Conservation (phyloP, 2,329 filamentous ascomycete genomes). For the Leptographium lundbergii region DNA sequence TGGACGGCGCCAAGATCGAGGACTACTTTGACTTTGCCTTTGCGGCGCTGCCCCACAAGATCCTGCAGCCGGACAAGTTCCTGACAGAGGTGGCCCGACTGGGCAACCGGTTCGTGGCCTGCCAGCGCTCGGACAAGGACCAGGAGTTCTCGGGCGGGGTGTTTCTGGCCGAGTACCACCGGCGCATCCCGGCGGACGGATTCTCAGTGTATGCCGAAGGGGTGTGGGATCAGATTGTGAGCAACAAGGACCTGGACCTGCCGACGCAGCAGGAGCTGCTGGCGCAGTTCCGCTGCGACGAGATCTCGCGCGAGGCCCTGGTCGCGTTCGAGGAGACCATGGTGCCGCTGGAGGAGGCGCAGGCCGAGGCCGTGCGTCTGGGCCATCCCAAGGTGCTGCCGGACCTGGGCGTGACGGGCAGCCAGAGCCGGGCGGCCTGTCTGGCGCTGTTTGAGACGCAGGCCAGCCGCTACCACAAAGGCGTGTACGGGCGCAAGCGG, state of each 20-base stretch:
- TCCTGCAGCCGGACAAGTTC: conserved; percentile 88
- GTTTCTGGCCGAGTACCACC: conserved; percentile 88
- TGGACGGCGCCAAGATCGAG: conserved; percentile 81
- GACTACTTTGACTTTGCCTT: conserved; percentile 99
- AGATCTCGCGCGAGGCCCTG: conserved; percentile 84
- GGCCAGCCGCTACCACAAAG: conserved; percentile 92
- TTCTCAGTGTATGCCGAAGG: conserved; percentile 88
- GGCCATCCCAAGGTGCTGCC: conserved; percentile 63
- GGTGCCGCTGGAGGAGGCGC: conserved; percentile 71
- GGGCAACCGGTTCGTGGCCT: conserved; percentile 69
- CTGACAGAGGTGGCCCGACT: conserved; percentile 66
- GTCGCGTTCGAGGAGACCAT: conserved; percentile 74
- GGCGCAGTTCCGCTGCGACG: conserved; percentile 94
- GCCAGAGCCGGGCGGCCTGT: conserved; percentile 55
- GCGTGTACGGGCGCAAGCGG: conserved; percentile 77
- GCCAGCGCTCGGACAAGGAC: conserved; percentile 60
- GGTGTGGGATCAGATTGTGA: conserved; percentile 96
- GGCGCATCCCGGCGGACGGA: conserved; percentile 92
- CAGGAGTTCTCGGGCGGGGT: conserved; percentile 67
- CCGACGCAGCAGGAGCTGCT: conserved; percentile 95
- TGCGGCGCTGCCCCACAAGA: conserved; percentile 89
- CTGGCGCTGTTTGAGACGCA: conserved; percentile 80
- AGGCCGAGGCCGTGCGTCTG: conserved; percentile 59
- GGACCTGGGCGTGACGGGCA: conserved; percentile 63
- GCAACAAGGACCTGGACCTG: conserved; percentile 95